Conservation (phyloP, 768 basidiomycete genomes). For the Agrocybe pediades region DNA sequence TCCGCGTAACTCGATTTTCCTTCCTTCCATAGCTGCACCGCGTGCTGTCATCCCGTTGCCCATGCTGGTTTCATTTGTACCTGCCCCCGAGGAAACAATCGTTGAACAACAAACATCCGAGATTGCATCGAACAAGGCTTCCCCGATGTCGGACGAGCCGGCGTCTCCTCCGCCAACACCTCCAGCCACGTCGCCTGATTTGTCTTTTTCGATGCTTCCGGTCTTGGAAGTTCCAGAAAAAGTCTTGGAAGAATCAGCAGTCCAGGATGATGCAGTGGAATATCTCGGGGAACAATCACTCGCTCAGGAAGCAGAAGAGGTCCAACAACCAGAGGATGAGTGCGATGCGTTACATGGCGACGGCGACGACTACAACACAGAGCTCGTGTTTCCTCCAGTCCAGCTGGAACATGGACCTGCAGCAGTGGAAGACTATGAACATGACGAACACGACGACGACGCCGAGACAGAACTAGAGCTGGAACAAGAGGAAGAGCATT, state of each 20-base stretch:
- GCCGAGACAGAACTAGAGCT: slow-evolving; percentile 10
- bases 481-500: slow-evolving; percentile 11
- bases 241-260: neutral
- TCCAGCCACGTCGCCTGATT: slow-evolving; percentile 12
- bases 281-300: neutral
- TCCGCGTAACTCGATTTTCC: slow-evolving; percentile 25
- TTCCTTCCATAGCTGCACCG: slow-evolving; percentile 14
- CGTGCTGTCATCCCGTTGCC: slow-evolving; percentile 4
- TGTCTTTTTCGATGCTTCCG: slow-evolving; percentile 2
- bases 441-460: slow-evolving; percentile 1
- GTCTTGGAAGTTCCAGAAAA: slow-evolving; percentile 1
- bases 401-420: neutral
- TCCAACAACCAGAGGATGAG: neutral
- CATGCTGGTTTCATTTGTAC: slow-evolving; percentile 6
- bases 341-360: neutral
- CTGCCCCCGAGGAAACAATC: neutral
- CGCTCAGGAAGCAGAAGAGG: neutral
- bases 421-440: neutral
- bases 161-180: slow-evolving; percentile 22
- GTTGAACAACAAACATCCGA: no score
- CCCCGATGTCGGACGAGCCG: slow-evolving; percentile 10
- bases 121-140: neutral
- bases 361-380: neutral
- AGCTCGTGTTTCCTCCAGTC: neutral
- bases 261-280: neutral